Evolutionary conservation across 148 eudicot genomes (phyloP).

Genomic region (Chenopodium berlandieri): DNA sequence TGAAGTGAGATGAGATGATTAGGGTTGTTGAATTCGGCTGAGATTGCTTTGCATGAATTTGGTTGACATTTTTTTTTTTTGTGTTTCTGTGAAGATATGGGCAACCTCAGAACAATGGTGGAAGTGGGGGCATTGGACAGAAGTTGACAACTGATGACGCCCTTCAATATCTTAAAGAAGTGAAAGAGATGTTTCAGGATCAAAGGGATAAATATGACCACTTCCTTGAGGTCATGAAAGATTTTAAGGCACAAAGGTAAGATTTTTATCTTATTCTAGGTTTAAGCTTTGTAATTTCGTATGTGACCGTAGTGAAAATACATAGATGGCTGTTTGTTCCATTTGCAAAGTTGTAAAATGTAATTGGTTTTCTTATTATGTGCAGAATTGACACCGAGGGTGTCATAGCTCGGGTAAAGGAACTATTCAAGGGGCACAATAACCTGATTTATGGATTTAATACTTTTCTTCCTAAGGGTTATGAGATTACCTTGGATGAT

Average conservation of each 20-base stretch:
- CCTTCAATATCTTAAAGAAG: slow-evolving; percentile 85
- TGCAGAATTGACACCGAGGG: slow-evolving; percentile 91
- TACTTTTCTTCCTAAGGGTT: slow-evolving; percentile 97
- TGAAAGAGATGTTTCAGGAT: slow-evolving; percentile 89
- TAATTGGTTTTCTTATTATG: slow-evolving; percentile 8
- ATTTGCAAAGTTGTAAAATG: slow-evolving; percentile 5
- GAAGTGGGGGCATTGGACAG: slow-evolving; percentile 49
- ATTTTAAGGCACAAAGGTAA: slow-evolving; percentile 92
- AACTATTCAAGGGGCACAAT: slow-evolving; percentile 90
- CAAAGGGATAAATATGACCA: slow-evolving; percentile 89
- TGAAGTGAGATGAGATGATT: neutral
- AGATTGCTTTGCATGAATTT: slow-evolving; percentile 3
- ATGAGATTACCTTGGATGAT: slow-evolving; percentile 77
- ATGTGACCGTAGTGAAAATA: neutral
- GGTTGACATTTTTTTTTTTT: slow-evolving; percentile 12
- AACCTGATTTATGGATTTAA: slow-evolving; percentile 86
- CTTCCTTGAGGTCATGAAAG: slow-evolving; percentile 98
- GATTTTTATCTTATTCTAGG: slow-evolving; percentile 11
- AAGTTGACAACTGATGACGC: slow-evolving; percentile 94
- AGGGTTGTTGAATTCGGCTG: neutral
- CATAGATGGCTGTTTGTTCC: neutral
- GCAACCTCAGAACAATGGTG: slow-evolving; percentile 50
- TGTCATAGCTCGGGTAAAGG: slow-evolving; percentile 89
- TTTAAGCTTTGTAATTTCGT: neutral
- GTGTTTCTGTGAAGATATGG: slow-evolving; percentile 50